These are phyloP conservation scores for Gonium pectorale DNA, from an alignment of 139 green algal species.

Conservation along the genomic window DNA sequence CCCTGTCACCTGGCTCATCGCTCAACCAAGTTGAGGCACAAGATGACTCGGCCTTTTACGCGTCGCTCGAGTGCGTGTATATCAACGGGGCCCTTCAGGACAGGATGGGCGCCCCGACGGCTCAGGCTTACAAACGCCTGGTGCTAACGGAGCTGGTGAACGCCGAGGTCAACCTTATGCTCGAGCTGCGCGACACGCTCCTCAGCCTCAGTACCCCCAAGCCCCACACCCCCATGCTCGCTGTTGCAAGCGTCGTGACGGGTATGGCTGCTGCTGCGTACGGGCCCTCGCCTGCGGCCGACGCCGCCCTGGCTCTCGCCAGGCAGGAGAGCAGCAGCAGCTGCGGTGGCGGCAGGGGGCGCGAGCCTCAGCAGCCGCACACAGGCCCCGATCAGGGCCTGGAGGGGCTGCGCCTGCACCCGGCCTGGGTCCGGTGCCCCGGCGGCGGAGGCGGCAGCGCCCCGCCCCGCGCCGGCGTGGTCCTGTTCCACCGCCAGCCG, in stretches of 20 bases:
- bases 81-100: not conserved
- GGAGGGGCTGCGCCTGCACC: constrained; percentile 25
- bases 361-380: not conserved
- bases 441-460: not conserved
- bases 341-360: not conserved
- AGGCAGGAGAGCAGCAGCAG: not conserved
- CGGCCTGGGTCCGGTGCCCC: not conserved
- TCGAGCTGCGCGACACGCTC: not conserved
- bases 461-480: not conserved
- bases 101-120: not conserved
- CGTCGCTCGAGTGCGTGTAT: not conserved
- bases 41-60: not conserved
- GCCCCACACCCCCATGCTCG: not conserved
- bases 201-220: not conserved
- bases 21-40: not conserved
- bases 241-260: not conserved
- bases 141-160: not conserved
- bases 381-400: not conserved
- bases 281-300: too few species aligned
- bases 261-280: not conserved
- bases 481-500: constrained; percentile 27
- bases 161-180: not conserved
- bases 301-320: not conserved
- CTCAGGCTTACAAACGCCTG: not conserved
- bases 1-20: not conserved